Conservation (phyloP, 306 rosid species). For the Prunus campanulata region DNA sequence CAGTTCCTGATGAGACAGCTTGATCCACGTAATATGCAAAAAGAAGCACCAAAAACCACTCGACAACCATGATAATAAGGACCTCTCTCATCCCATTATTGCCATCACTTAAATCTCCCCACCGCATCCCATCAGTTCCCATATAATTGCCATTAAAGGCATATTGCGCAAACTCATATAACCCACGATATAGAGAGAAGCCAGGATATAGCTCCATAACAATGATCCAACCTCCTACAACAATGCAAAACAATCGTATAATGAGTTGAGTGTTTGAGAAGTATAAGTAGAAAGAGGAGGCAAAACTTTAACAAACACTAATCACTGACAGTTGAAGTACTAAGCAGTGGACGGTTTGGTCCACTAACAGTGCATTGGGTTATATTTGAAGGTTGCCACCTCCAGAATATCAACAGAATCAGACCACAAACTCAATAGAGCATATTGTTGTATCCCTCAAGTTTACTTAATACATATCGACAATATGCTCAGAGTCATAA, state of each 20-base stretch:
- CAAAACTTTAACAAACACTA: no score
- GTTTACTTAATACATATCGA: no score
- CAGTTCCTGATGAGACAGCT: conserved; percentile 53
- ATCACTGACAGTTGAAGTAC: background rate
- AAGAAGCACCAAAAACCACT: conserved; percentile 65
- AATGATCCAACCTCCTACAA: conserved; percentile 72
- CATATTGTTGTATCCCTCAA: no score
- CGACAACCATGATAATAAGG: conserved; percentile 60
- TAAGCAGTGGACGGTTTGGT: background rate
- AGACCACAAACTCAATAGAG: no score
- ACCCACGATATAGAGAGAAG: conserved; percentile 75
- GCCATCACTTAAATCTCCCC: conserved; percentile 67
- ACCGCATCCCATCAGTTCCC: conserved; percentile 83
- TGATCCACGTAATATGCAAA: conserved; percentile 76
- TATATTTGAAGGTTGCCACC: no score
- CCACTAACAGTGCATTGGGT: no score
- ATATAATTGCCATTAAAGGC: conserved; percentile 55
- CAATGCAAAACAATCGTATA: background rate
- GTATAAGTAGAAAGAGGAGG: background rate
- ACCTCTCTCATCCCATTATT: conserved; percentile 73
- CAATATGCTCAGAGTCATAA: no score
- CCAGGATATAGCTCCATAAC: conserved; percentile 82
- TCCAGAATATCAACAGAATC: no score
- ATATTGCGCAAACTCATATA: conserved; percentile 74
- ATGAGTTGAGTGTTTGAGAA: background rate